These are phyloP conservation scores for Tarenaya hassleriana DNA, from an alignment of 345 rosid genomes.

Conservation along the genomic window DNA sequence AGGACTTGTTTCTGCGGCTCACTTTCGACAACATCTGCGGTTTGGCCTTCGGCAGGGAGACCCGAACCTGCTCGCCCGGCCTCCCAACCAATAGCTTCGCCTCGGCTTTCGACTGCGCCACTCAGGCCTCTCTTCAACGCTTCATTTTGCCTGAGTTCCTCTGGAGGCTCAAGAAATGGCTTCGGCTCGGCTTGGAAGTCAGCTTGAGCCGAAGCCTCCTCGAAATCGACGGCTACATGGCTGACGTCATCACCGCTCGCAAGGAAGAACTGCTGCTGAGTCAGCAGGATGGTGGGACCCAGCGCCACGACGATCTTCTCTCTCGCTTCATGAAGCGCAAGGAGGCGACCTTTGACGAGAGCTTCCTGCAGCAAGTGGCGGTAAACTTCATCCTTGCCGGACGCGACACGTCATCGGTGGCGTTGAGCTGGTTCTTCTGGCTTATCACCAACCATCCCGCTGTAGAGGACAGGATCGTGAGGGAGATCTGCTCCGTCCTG, in stretches of 20 bases:
- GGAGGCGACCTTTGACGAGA: conserved; percentile 54
- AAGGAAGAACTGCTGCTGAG: conserved; percentile 51
- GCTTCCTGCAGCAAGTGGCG: conserved; percentile 79
- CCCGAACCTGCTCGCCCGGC: conserved; percentile 68
- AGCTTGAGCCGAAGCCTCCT: conserved; percentile 60
- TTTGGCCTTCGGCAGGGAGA: conserved; percentile 86
- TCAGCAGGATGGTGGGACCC: conserved; percentile 42
- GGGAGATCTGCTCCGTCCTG: conserved; percentile 56
- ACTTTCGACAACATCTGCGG: conserved; percentile 96
- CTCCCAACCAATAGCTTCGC: conserved; percentile 71
- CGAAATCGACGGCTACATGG: conserved; percentile 57
- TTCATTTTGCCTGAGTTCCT: conserved; percentile 74
- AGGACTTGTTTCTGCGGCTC: conserved; percentile 81
- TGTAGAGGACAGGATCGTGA: conserved; percentile 60
- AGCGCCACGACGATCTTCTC: conserved; percentile 72
- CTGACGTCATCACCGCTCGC: conserved; percentile 56
- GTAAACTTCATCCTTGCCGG: conserved; percentile 94
- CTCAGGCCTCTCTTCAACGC: conserved; percentile 84
- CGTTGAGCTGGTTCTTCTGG: conserved; percentile 94
- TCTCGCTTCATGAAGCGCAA: conserved; percentile 87
- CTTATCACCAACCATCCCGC: conserved; percentile 48
- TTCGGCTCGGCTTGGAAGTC: conserved; percentile 78
- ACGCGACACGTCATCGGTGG: conserved; percentile 92
- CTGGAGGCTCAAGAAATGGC: conserved; percentile 82
- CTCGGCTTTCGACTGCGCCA: conserved; percentile 77